Evolutionary conservation across 2,329 filamentous ascomycete genomes (phyloP).

Genomic region (Periglandula ipomoeae): DNA sequence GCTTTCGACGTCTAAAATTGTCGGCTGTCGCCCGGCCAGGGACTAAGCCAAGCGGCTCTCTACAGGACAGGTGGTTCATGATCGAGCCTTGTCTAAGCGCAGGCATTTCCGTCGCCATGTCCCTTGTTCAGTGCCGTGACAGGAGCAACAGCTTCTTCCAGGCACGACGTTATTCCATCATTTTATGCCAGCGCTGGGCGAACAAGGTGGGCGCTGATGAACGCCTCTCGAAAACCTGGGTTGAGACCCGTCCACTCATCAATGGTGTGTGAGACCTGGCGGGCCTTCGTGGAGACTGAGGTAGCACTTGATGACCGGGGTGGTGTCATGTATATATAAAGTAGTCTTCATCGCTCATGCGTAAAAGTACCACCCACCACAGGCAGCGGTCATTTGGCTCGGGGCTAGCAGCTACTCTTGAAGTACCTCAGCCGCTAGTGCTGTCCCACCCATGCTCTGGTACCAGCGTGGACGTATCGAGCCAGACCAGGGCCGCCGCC

Average conservation of each 20-base stretch:
- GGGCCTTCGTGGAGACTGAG: slow-evolving; percentile 27
- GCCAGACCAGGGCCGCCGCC: slow-evolving; percentile 27
- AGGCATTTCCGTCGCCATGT: too few species aligned
- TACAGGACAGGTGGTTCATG: neutral
- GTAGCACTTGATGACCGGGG: slow-evolving; percentile 23
- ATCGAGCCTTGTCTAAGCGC: too few species aligned
- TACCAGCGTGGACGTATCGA: slow-evolving; percentile 24
- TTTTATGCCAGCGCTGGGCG: neutral
- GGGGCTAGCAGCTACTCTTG: slow-evolving; percentile 17
- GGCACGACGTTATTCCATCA: neutral
- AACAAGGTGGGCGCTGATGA: slow-evolving; percentile 13
- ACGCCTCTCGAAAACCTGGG: slow-evolving; percentile 25
- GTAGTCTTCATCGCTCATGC: slow-evolving; percentile 14
- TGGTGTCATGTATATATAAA: slow-evolving; percentile 23
- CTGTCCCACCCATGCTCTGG: slow-evolving; percentile 27
- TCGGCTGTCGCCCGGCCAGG: too few species aligned
- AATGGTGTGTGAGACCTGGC: slow-evolving; percentile 30
- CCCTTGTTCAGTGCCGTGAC: too few species aligned
- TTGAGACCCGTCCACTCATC: slow-evolving; percentile 29
- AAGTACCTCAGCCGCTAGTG: slow-evolving; percentile 20
- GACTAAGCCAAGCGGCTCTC: neutral
- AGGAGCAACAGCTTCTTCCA: neutral
- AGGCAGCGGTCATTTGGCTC: neutral
- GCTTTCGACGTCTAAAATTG: neutral
- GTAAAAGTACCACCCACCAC: neutral